Base-by-base conservation (phyloP, 2,329 filamentous ascomycete genomes). In the Hypoxylon sp. region DNA sequence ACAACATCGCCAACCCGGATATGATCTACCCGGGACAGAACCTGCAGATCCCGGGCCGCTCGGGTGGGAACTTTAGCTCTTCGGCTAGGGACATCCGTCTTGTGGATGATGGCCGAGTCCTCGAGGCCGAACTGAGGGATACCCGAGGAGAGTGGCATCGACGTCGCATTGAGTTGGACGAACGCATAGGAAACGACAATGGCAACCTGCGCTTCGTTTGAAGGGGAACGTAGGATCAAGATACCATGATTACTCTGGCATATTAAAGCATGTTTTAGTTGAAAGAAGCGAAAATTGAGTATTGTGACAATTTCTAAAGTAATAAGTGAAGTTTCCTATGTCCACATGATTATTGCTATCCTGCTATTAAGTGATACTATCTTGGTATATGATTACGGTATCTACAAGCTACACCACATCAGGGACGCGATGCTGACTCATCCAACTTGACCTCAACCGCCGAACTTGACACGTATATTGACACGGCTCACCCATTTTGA, bases 131-230 rank as follows among this genome's bases (percentile, higher is more conserved):
- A 28, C 32, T 74, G 17, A 43, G 23, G 38, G 57, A 73, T 41
- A 56, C 45, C 0, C 36, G 65, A 2, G 73, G 73, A 2, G 41
- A 59, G 13, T 74, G 73, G 73, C 60, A 68, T 23, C 59, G 65
- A 21, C 61, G 63, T 48, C 57, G 64, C 10, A 69, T 74, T 45
- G 55, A 65, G 6, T 21, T 74, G 65, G 68, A 74, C 21, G 73
- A 74, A 60, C 67, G 63, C 43, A 74, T 74, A 30, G 61, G 63
- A 41, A 74, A 74, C 5, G 32, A 59, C 2, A 63, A 72, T 38
- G 72, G 72, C 6, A 43, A 65, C 11, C 55, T 63, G 89, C 89
- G 25, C 87, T 91, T 74, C 38, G 25, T 73, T 19, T 74, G 48
- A 70, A 23, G 36, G n/a, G 19, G 21, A 21, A n/a, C 5, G 5